Base-by-base conservation (phyloP, 495 filamentous ascomycete species). In the Penicillium turbatum region DNA sequence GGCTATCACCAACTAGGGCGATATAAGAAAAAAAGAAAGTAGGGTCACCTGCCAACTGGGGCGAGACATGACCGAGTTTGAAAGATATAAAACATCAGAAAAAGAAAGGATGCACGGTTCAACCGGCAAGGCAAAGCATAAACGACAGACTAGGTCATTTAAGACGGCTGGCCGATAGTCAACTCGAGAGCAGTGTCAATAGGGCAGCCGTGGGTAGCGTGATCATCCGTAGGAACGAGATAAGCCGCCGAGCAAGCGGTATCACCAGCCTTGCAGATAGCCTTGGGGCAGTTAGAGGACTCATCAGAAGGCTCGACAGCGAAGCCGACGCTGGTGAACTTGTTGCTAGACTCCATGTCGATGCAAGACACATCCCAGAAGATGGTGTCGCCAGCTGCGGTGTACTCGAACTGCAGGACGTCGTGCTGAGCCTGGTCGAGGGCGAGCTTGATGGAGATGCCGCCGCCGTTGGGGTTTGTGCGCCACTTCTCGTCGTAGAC, bases 331-430 rank as follows among this genome's bases (percentile, higher is more conserved):
- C 69, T 59, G 61, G 65, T 72, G 68, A 77, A 77, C 49, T 59
- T 54, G 51, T 69, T 71, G 53, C 56, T 54, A 10, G 55, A 16
- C 41, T 59, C 58, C 69, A 75, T 71, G 62, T 77, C 57, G 55
- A 76, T 75, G 65, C 68, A 72, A 35, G 71, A 74, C 31, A 74
- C 61, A 54, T 76, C 73, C 73, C 73, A 76, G 64, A 54, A 74
- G 64, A 76, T 65, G 34, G 60, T 67, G 31, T 72, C 65, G 40
- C 46, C 50, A 19, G 56, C 44, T 50, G 64, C 43, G 59, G 73
- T 74, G 66, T 76, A 76, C 66, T 76, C 73, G 65, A 72, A 76
- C 64, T 76, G 73, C 10, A 76, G 64, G n/a, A 76, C 65, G 43
- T 67, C 64, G 57, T 40, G n/a, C 54, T 64, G 62, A 37, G 58